Evolutionary conservation across 2,329 filamentous ascomycete species (phyloP).

Genomic region (Scedosporium dehoogii): DNA sequence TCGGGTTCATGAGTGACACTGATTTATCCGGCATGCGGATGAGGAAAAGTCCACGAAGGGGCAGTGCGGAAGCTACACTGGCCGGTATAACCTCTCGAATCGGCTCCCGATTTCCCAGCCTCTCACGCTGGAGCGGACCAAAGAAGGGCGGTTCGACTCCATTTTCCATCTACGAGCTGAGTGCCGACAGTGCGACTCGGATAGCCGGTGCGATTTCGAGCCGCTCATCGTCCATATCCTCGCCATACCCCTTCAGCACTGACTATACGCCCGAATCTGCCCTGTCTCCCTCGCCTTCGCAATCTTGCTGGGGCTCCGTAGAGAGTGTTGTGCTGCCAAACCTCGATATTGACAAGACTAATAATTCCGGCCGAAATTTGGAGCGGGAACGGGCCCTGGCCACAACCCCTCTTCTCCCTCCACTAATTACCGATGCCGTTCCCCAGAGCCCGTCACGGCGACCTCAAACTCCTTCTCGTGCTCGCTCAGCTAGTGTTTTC

Average conservation of each 20-base stretch:
- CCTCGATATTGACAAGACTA: conserved; percentile 29
- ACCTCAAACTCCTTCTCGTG: conserved; percentile 74
- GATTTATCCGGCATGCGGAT: conserved; percentile 38
- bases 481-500: conserved; percentile 50
- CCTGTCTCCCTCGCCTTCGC: conserved; percentile 50
- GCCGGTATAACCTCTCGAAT: conserved; percentile 55
- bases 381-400: conserved; percentile 53
- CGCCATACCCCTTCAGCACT: conserved; percentile 36
- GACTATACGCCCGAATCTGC: conserved; percentile 40
- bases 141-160: conserved; percentile 33
- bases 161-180: conserved; percentile 70
- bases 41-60: conserved; percentile 45
- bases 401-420: conserved; percentile 77
- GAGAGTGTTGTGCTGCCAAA: conserved; percentile 41
- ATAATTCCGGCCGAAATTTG: conserved; percentile 18
- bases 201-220: conserved; percentile 57
- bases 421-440: conserved; percentile 56
- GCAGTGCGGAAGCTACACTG: conserved; percentile 42
- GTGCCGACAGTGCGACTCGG: conserved; percentile 66
- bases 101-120: conserved; percentile 47
- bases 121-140: conserved; percentile 38
- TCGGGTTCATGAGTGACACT: conserved; percentile 55
- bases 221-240: conserved; percentile 68
- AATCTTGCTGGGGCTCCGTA: conserved; percentile 51
- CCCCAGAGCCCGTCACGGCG: conserved; percentile 43